Evolutionary conservation across 495 filamentous ascomycete genomes (phyloP).

Genomic region (Xylaria telfairii): DNA sequence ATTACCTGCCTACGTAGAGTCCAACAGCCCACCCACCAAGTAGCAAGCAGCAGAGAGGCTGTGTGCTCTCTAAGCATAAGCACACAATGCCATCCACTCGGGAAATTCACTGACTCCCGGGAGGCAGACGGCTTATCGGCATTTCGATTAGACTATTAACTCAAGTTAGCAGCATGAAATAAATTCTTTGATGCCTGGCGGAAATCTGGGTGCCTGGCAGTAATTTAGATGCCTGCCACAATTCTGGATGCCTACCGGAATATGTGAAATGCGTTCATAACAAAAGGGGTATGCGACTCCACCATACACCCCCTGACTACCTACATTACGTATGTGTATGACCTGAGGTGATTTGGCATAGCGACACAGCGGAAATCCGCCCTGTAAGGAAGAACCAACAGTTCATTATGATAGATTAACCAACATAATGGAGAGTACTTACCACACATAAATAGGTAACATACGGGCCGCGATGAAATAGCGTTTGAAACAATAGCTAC

Average conservation of each 20-base stretch:
- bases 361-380: background rate
- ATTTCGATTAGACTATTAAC: background rate
- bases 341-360: background rate
- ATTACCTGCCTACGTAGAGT: background rate
- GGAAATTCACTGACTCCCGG: background rate
- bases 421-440: background rate
- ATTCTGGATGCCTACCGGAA: background rate
- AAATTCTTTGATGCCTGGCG: background rate
- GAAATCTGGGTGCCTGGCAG: background rate
- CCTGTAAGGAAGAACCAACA: background rate
- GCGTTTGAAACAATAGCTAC: background rate
- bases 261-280: background rate
- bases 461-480: background rate
- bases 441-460: background rate
- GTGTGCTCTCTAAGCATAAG: background rate
- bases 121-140: background rate
- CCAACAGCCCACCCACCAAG: background rate
- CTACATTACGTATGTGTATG: too few relatives aligned
- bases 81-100: background rate
- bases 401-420: too few relatives aligned
- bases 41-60: background rate
- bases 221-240: background rate
- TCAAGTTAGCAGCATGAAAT: background rate
- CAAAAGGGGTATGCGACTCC: background rate
- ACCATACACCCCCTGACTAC: background rate